Base-by-base conservation (phyloP, 2,329 filamentous ascomycete genomes). In the Hymenoscyphus occultus region DNA sequence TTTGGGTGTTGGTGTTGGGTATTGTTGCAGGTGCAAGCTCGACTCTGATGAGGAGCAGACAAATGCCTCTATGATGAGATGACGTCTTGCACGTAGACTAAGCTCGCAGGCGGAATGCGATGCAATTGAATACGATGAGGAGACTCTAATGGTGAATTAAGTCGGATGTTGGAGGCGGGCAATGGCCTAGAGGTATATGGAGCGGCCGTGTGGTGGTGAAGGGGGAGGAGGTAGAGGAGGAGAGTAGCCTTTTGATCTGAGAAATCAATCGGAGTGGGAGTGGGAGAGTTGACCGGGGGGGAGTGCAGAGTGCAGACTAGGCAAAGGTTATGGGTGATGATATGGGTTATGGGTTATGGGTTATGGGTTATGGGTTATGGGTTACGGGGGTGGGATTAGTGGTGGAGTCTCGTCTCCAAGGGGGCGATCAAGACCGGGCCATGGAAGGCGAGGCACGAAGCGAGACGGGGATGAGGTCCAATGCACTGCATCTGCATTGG, bases 141-240 rank as follows among this genome's bases (percentile, higher is more conserved):
- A 51, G n/a, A 51, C 19, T 51, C n/a, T 22, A 5, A 10, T 1
- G 2, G 45, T 51, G 45, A 51, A 51, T 51, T 28, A 19, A 28
- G 45, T 51, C 19, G 9, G 62, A 65, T 56, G 62, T 64, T 51
- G 59, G 69, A 72, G 71, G 71, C 71, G 72, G 71, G 71, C 71
- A 63, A 63, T 68, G 71, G 71, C 71, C 71, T 73, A 72, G 71
- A 72, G 61, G 63, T 65, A 65, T 64, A 61, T 65, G 67, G 61
- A 63, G 62, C 19, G 61, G 63, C 66, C 60, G 56, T 64, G 60
- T 58, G 66, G 35, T 65, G 60, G 28, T 28, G 62, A 65, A 59
- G 45, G 57, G 59, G 62, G 59, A 61, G 62, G 56, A 62, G 56
- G 62, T 60, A 35, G 40, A 59, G 60, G 60, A 64, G 62, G 60